These are phyloP conservation scores for Aspergillus funiculosus DNA, from an alignment of 495 filamentous ascomycete species.

Conservation along the genomic window DNA sequence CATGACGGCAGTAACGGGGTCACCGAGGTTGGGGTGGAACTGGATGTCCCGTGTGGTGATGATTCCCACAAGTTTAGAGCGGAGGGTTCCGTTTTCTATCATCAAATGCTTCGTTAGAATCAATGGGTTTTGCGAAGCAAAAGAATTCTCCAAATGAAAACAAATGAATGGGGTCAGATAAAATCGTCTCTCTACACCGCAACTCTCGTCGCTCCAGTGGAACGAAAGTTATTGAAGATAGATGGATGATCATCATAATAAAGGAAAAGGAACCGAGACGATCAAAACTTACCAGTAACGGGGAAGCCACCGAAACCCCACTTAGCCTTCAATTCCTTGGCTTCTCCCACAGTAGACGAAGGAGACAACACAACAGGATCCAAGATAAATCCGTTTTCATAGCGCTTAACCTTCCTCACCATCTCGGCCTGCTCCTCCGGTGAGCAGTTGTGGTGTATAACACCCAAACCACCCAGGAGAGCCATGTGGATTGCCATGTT, in stretches of 20 bases:
- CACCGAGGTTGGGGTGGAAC: constrained; percentile 66
- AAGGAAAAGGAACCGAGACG: constrained; percentile 15
- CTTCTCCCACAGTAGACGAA: constrained; percentile 82
- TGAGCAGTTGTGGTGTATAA: constrained; percentile 99
- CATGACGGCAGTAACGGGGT: constrained; percentile 87
- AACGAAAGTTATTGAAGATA: constrained; percentile 98
- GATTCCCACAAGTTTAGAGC: constrained; percentile 92
- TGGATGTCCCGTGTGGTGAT: constrained; percentile 97
- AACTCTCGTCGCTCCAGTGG: constrained; percentile 83
- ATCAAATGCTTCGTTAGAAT: constrained; percentile 18
- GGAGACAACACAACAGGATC: constrained; percentile 92
- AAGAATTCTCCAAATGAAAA: constrained; percentile 8
- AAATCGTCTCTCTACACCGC: constrained; percentile 70
- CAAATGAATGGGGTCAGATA: constrained; percentile 30
- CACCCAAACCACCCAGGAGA: constrained; percentile 88
- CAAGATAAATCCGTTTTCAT: constrained; percentile 97
- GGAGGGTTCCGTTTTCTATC: constrained; percentile 82
- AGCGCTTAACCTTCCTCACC: constrained; percentile 98
- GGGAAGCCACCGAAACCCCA: constrained; percentile 99
- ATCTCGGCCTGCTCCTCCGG: constrained; percentile 94
- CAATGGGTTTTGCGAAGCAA: constrained; percentile 24
- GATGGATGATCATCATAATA: constrained; percentile 65
- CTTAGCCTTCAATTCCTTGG: constrained; percentile 86
- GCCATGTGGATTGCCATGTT: constrained; percentile 99
- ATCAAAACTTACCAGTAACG: constrained; percentile 77